Conservation (phyloP, 306 rosid genomes). For the Crotalaria pallida region DNA sequence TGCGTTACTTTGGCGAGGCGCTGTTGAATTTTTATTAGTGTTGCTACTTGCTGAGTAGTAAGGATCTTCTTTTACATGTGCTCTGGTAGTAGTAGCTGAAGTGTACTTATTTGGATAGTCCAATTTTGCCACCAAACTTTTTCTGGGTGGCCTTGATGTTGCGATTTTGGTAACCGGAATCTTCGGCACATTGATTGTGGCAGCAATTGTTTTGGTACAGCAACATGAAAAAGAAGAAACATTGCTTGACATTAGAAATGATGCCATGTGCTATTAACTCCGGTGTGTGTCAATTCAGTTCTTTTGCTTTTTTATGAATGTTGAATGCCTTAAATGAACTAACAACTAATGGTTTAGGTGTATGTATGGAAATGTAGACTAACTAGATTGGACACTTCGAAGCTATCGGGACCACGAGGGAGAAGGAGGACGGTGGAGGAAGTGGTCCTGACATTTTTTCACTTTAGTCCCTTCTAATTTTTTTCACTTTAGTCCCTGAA, state of each 20-base stretch:
- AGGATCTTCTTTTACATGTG: slow-evolving; percentile 2
- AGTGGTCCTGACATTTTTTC: no score
- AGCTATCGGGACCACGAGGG: no score
- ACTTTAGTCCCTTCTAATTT: no score
- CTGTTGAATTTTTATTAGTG: background rate
- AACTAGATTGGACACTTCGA: background rate
- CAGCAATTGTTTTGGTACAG: slow-evolving; percentile 15
- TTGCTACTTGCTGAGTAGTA: background rate
- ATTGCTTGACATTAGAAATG: slow-evolving; percentile 20
- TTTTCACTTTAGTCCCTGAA: no score
- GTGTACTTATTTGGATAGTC: slow-evolving; percentile 22
- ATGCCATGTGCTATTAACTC: slow-evolving; percentile 35
- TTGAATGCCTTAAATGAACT: slow-evolving; percentile 4
- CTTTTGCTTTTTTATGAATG: slow-evolving; percentile 8
- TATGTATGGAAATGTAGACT: background rate
- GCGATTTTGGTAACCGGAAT: slow-evolving; percentile 17
- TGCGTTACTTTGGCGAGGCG: background rate
- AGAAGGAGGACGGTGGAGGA: no score
- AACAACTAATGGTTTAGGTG: background rate
- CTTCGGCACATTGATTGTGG: slow-evolving; percentile 28
- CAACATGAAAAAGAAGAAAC: slow-evolving; percentile 15
- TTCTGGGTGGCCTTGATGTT: slow-evolving; percentile 26
- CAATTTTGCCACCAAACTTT: slow-evolving; percentile 33
- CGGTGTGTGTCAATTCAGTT: background rate
- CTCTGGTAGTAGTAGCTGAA: background rate